Percentiles rank a stretch among this genome's conserved stretches.
These are phyloP conservation scores for Phaffia tasmanica DNA, from an alignment of 768 basidiomycete genomes.

Conservation along the genomic window DNA sequence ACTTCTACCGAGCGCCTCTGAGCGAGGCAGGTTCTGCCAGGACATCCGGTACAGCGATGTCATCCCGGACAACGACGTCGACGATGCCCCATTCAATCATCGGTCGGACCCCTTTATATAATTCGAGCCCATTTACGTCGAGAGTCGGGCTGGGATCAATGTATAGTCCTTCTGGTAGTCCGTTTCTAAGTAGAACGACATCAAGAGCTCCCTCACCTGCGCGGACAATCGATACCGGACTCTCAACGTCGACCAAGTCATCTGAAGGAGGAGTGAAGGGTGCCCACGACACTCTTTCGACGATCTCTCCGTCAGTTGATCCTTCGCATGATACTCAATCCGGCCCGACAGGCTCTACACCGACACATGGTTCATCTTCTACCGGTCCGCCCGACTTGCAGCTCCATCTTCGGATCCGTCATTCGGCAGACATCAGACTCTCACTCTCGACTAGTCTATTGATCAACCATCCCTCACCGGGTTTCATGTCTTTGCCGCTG, in stretches of 20 bases:
- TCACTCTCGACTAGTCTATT: constrained; percentile 83
- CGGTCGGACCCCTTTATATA: not conserved
- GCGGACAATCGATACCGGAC: not conserved
- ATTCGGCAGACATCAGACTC: constrained; percentile 70
- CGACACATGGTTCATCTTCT: constrained; percentile 3
- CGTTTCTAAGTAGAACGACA: constrained; percentile 17
- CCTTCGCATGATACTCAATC: not conserved
- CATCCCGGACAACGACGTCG: not conserved
- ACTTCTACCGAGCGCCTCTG: too few relatives aligned
- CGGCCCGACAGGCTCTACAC: not conserved
- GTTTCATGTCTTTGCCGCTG: constrained; percentile 95
- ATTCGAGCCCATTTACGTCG: constrained; percentile 12
- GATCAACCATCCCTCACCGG: constrained; percentile 90
- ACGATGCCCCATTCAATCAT: constrained; percentile 2
- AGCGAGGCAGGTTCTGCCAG: too few relatives aligned
- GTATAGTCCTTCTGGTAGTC: constrained; percentile 3
- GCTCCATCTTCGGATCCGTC: constrained; percentile 70
- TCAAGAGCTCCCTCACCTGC: constrained; percentile 10
- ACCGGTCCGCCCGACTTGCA: constrained; percentile 53
- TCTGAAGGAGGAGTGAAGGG: not conserved
- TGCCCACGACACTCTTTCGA: not conserved
- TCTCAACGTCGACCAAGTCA: not conserved
- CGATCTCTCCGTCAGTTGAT: constrained; percentile 13
- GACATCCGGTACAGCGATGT: not conserved
- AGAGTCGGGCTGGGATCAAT: constrained; percentile 19